Percentiles rank a stretch among this genome's conserved stretches.
Conservation (phyloP, 108 stramenopile species). For the Chaetoceros muelleri region DNA sequence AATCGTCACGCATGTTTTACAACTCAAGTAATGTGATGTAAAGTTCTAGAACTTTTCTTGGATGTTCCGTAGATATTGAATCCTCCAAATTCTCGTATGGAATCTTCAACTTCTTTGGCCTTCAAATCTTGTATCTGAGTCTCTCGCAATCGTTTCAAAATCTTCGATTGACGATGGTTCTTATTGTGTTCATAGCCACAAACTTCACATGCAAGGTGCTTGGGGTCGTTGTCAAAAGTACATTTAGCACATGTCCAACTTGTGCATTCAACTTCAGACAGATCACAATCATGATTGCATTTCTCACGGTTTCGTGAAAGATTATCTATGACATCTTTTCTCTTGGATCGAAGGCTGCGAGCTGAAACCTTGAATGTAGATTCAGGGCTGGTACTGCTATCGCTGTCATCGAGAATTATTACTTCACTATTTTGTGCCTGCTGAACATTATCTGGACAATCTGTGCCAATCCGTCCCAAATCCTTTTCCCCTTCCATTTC, state of each 20-base stretch:
- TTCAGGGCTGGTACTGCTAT: too few relatives aligned
- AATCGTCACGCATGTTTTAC: too few relatives aligned
- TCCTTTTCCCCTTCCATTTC: too few relatives aligned
- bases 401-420: too few relatives aligned
- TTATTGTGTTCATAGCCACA: conserved; percentile 20
- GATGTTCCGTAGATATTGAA: conserved; percentile 18
- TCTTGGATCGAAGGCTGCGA: too few relatives aligned
- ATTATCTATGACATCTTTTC: too few relatives aligned
- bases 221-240: conserved; percentile 16
- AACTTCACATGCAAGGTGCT: conserved; percentile 16
- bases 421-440: too few relatives aligned
- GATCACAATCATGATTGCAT: too few relatives aligned
- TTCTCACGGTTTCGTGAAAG: too few relatives aligned
- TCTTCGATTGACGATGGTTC: conserved; percentile 1
- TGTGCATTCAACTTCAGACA: neutral
- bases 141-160: conserved; percentile 3
- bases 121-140: conserved; percentile 3
- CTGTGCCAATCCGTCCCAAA: too few relatives aligned
- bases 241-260: conserved; percentile 20
- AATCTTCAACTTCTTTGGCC: conserved; percentile 11
- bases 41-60: neutral
- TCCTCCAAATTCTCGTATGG: conserved; percentile 14
- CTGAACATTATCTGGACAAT: too few relatives aligned
- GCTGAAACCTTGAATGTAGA: too few relatives aligned
- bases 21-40: neutral